Conservation (phyloP, 441 rosid species). For the Sinapis alba region DNA sequence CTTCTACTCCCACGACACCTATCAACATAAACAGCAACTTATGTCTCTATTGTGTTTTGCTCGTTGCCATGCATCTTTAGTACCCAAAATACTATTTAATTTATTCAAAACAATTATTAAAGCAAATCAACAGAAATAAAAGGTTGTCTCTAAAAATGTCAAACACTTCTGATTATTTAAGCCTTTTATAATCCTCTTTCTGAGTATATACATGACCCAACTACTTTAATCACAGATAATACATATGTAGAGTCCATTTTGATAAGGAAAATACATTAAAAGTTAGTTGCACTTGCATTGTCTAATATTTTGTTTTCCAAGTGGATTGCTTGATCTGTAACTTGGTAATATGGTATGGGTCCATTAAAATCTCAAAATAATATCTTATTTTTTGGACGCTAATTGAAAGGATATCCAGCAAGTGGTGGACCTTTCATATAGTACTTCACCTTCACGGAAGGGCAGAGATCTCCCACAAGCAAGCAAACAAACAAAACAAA, state of each 20-base stretch:
- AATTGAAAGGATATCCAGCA: slow-evolving; percentile 31
- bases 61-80: slow-evolving; percentile 18
- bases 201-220: not conserved
- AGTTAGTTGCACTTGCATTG: slow-evolving; percentile 29
- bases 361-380: slow-evolving; percentile 35
- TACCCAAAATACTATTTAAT: slow-evolving; percentile 7
- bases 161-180: not conserved
- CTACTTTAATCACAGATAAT: not conserved
- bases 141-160: slow-evolving; percentile 4
- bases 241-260: slow-evolving; percentile 22
- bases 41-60: slow-evolving; percentile 28
- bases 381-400: slow-evolving; percentile 35
- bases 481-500: slow-evolving; percentile 13
- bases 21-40: slow-evolving; percentile 28
- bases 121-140: slow-evolving; percentile 6
- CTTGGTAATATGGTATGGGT: slow-evolving; percentile 38
- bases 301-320: slow-evolving; percentile 17
- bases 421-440: slow-evolving; percentile 36
- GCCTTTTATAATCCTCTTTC: not conserved
- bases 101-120: not conserved
- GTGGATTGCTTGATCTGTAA: slow-evolving; percentile 35
- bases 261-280: slow-evolving; percentile 19
- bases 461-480: slow-evolving; percentile 14
- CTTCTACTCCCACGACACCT: slow-evolving; percentile 35
- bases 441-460: slow-evolving; percentile 33